Base-by-base conservation (phyloP, 1,284 basidiomycete species). In the Ustilago crameri region DNA sequence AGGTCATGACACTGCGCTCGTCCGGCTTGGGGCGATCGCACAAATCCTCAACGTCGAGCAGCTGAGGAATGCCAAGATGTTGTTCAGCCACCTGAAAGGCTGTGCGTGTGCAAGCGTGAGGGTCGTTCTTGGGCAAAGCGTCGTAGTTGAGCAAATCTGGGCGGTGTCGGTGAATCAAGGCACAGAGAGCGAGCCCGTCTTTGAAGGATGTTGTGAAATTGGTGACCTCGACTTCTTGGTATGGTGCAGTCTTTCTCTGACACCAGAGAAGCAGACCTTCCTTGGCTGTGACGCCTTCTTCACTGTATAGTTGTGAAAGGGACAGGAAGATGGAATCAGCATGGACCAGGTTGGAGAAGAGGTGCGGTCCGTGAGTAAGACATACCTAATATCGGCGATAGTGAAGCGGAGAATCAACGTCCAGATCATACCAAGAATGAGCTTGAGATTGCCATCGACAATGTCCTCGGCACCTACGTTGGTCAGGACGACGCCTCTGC, bases 391-490 rank as follows among this genome's bases (percentile, higher is more conserved):
- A 79, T 95, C 94, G 17, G 95, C 94, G 74, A 98, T 98, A 23
- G 95, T 96, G 84, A 98, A 98, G 43, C 78, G 70, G 5, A 82
- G 87, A 81, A 98, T 95, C 38, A 98, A 88, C 0, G 93, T 96
- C 95, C 95, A 98, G 76, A 98, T 98, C 92, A 98, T 95, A 34
- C 95, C 95, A 17, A 98, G 88, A 52, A 96, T 97, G 57, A 98
- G 91, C 84, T 98, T 98, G 66, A 95, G 85, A 83, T 97, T 97
- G 26, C 95, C 95, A 83, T 98, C 95, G 62, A 98, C 94, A 81
- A 98, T 97, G 83, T 98, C 93, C 88, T 95, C 93, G 8, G 93
- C 91, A 44, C 95, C 95, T 56, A 98, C 97, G 84, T 98, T 98
- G 30, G 95, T 98, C 66, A 98, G 86, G 80, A 95, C 95, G 53